Percentiles rank a stretch among this genome's conserved stretches.
These are phyloP conservation scores for Exophiala spinifera DNA, from an alignment of 2,329 filamentous ascomycete genomes.

Conservation along the genomic window DNA sequence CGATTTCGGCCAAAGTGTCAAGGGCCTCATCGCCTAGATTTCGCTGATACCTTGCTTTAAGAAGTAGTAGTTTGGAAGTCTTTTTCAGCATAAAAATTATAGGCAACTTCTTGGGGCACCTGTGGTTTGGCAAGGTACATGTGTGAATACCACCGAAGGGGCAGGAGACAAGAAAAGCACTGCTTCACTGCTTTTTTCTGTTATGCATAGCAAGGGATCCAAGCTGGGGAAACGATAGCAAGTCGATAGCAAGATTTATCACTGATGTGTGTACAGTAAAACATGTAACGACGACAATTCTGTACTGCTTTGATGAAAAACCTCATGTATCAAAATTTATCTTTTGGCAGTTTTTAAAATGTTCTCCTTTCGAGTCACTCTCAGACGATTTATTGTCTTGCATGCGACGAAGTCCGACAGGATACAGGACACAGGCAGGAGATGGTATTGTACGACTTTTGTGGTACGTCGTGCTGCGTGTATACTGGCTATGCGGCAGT, in stretches of 20 bases:
- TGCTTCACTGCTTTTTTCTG: slow-evolving; percentile 5
- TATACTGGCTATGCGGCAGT: too few species aligned
- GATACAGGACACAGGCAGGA: too few species aligned
- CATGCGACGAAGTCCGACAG: too few species aligned
- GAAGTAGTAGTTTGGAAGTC: neutral
- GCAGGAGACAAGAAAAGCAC: slow-evolving; percentile 10
- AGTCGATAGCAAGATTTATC: neutral
- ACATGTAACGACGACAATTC: neutral
- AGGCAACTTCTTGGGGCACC: slow-evolving; percentile 1
- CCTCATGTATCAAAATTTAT: too few species aligned
- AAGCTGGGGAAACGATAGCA: neutral
- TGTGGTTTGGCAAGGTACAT: neutral
- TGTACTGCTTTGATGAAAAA: neutral
- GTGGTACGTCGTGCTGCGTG: too few species aligned
- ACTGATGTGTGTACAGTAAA: slow-evolving; percentile 1
- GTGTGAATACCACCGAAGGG: neutral
- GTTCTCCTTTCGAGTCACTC: too few species aligned
- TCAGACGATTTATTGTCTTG: too few species aligned
- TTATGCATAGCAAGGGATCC: slow-evolving; percentile 11
- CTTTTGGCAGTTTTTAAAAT: too few species aligned
- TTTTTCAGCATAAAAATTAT: slow-evolving; percentile 1
- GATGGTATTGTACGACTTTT: too few species aligned
- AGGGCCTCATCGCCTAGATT: slow-evolving; percentile 57
- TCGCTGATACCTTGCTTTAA: neutral
- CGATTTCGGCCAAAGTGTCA: slow-evolving; percentile 73